Percentiles rank a stretch among this genome's conserved stretches.
Conservation (phyloP, 1,284 basidiomycete genomes). For the Cutaneotrichosporon cavernicola region DNA sequence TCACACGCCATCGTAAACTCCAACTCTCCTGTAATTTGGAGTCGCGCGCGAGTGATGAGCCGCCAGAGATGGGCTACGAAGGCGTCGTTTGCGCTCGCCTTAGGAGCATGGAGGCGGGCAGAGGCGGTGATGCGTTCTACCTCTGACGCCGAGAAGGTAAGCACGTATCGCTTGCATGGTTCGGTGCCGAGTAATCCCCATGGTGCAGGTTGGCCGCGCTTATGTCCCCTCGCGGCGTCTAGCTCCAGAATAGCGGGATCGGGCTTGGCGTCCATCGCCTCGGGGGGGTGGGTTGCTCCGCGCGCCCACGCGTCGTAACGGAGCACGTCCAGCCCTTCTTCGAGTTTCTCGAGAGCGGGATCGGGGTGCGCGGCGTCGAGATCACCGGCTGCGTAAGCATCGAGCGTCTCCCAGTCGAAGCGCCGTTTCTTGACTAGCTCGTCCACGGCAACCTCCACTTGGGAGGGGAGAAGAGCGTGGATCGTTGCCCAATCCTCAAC, state of each 20-base stretch:
- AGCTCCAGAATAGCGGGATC: constrained; percentile 7
- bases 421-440: background rate
- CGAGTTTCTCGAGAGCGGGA: background rate
- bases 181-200: constrained; percentile 52
- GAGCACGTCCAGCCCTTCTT: constrained; percentile 18
- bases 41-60: constrained; percentile 51
- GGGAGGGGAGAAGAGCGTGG: background rate
- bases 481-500: constrained; percentile 14
- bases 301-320: constrained; percentile 24
- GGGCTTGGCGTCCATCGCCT: background rate
- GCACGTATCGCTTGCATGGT: constrained; percentile 46
- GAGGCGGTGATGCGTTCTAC: constrained; percentile 45
- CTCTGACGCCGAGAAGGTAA: constrained; percentile 52
- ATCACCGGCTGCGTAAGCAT: constrained; percentile 12
- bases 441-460: background rate
- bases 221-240: constrained; percentile 23
- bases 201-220: constrained; percentile 45
- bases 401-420: constrained; percentile 4
- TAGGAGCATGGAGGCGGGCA: background rate
- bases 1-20: constrained; percentile 49
- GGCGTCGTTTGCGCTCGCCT: constrained; percentile 50
- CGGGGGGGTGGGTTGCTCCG: background rate
- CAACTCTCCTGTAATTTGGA: constrained; percentile 32
- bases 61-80: constrained; percentile 56
- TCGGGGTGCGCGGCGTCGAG: constrained; percentile 7